Conservation (phyloP, 768 basidiomycete genomes). For the Agaricus bisporus region DNA sequence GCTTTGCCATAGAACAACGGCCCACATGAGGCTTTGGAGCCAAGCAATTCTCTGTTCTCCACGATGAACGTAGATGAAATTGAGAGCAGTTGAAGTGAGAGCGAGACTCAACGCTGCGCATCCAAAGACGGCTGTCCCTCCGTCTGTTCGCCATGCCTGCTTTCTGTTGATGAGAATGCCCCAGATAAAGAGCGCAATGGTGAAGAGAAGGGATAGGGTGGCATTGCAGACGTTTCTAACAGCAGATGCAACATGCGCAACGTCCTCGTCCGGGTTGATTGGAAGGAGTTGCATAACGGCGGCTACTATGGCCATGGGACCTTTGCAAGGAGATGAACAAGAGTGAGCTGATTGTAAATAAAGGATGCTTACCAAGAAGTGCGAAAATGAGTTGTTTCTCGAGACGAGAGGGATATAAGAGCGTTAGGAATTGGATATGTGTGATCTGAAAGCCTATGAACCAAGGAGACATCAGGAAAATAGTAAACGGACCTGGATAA, state of each 20-base stretch:
- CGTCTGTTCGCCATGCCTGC: constrained; percentile 94
- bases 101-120: constrained; percentile 80
- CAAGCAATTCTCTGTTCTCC: constrained; percentile 80
- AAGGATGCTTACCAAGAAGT: constrained; percentile 58
- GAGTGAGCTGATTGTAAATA: background rate
- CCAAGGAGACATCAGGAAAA: background rate
- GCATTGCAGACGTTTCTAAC: constrained; percentile 95
- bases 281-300: constrained; percentile 82
- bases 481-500: constrained; percentile 66
- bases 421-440: constrained; percentile 95
- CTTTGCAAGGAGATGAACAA: constrained; percentile 23
- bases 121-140: constrained; percentile 94
- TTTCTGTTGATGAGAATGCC: constrained; percentile 84
- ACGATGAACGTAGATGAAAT: constrained; percentile 79
- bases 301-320: constrained; percentile 80
- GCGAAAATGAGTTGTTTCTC: constrained; percentile 84
- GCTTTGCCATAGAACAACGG: constrained; percentile 94
- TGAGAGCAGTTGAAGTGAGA: constrained; percentile 74
- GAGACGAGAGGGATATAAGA: constrained; percentile 86
- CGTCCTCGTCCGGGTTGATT: constrained; percentile 37
- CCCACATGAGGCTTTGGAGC: constrained; percentile 87
- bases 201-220: constrained; percentile 92
- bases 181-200: constrained; percentile 86
- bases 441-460: constrained; percentile 56
- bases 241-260: constrained; percentile 57